Percentiles rank a stretch among this genome's conserved stretches.
Evolutionary conservation across 2,329 filamentous ascomycete species (phyloP).

Genomic region (Paraphoma sp.): DNA sequence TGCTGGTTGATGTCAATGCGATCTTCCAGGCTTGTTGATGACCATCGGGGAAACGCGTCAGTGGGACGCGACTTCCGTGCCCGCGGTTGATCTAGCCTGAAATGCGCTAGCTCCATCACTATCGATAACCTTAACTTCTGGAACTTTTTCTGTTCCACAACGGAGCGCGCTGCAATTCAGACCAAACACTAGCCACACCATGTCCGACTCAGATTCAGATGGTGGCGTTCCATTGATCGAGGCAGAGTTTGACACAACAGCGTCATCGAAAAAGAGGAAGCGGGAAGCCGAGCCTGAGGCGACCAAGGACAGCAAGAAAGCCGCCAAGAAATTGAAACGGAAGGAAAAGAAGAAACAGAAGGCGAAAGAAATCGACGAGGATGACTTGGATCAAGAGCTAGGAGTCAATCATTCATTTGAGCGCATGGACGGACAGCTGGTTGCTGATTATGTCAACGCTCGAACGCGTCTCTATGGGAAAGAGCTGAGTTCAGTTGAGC

Average conservation of each 20-base stretch:
- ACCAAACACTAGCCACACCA: slow-evolving; percentile 37
- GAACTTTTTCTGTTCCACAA: slow-evolving; percentile 30
- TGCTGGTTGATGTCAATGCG: slow-evolving; percentile 8
- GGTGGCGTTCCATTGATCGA: slow-evolving; percentile 55
- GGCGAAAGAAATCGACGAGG: slow-evolving; percentile 69
- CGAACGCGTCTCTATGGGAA: slow-evolving; percentile 78
- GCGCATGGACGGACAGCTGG: slow-evolving; percentile 79
- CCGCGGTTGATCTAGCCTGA: slow-evolving; percentile 6
- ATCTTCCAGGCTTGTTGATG: slow-evolving; percentile 24
- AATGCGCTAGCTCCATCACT: slow-evolving; percentile 14
- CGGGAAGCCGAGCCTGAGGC: slow-evolving; percentile 40
- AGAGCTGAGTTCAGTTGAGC: slow-evolving; percentile 81
- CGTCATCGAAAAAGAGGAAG: slow-evolving; percentile 52
- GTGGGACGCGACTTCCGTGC: slow-evolving; percentile 21
- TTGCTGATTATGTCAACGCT: slow-evolving; percentile 86
- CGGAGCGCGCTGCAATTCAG: slow-evolving; percentile 17
- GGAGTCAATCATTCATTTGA: slow-evolving; percentile 80
- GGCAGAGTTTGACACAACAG: slow-evolving; percentile 43
- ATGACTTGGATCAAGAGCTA: slow-evolving; percentile 53
- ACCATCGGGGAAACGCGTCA: slow-evolving; percentile 28
- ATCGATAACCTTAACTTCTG: slow-evolving; percentile 40
- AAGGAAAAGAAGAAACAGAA: slow-evolving; percentile 66
- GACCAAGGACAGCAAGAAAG: slow-evolving; percentile 44
- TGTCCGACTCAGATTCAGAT: slow-evolving; percentile 55
- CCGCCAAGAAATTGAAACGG: slow-evolving; percentile 44